Conservation (phyloP, 2,329 filamentous ascomycete genomes). For the Cadophora gregata region DNA sequence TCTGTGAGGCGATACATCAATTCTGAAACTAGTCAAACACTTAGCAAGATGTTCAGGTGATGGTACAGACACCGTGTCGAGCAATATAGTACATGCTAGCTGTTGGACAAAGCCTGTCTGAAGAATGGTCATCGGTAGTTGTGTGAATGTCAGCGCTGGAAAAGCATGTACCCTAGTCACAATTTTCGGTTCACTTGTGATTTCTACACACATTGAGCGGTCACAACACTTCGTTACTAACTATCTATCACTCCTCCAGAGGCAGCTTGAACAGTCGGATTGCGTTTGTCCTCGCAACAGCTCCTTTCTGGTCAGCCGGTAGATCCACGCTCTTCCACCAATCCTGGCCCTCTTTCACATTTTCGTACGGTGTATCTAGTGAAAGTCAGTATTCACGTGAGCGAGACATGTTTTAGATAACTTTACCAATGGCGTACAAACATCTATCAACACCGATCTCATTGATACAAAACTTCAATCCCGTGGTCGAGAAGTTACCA, state of each 20-base stretch:
- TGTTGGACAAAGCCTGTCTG: too few relatives aligned
- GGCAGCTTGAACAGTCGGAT: slow-evolving; percentile 30
- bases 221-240: background rate
- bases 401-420: background rate
- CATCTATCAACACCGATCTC: slow-evolving; percentile 57
- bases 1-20: too few relatives aligned
- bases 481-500: slow-evolving; percentile 60
- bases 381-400: slow-evolving; percentile 41
- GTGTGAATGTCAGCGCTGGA: too few relatives aligned
- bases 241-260: slow-evolving; percentile 30
- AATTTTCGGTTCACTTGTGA: too few relatives aligned
- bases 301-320: slow-evolving; percentile 24
- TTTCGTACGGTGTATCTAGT: slow-evolving; percentile 61
- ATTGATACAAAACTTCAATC: slow-evolving; percentile 55
- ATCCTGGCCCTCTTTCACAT: slow-evolving; percentile 48
- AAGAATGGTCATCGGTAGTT: too few relatives aligned
- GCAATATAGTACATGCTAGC: too few relatives aligned
- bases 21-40: too few relatives aligned
- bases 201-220: too few relatives aligned
- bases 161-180: too few relatives aligned
- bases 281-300: slow-evolving; percentile 27
- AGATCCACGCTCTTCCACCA: slow-evolving; percentile 47
- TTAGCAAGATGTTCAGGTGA: too few relatives aligned
- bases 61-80: too few relatives aligned
- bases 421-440: slow-evolving; percentile 45